Evolutionary conservation across 2,329 filamentous ascomycete species (phyloP).

Genomic region (Amphichorda felina): DNA sequence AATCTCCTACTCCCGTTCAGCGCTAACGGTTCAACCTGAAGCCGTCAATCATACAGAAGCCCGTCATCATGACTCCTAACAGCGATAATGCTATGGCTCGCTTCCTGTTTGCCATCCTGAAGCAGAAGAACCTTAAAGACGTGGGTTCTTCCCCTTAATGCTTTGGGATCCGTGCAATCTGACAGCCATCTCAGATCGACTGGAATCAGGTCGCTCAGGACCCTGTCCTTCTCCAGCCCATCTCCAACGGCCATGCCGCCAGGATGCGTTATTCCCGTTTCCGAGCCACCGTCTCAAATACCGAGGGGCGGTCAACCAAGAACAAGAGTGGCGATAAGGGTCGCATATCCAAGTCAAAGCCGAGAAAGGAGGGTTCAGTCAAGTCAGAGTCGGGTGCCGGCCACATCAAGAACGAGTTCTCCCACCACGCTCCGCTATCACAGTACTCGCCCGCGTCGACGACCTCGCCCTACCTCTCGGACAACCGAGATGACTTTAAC

Average conservation of each 20-base stretch:
- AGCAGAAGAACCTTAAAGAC: conserved; percentile 49
- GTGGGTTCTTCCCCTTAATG: conserved; percentile 27
- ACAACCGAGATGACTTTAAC: conserved; percentile 22
- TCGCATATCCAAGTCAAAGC: conserved; percentile 33
- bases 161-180: background rate
- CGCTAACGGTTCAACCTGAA: no score
- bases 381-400: conserved; percentile 25
- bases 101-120: conserved; percentile 47
- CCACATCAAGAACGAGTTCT: conserved; percentile 25
- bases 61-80: conserved; percentile 35
- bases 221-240: conserved; percentile 38
- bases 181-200: conserved; percentile 34
- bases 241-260: conserved; percentile 48
- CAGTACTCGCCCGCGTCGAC: conserved; percentile 26
- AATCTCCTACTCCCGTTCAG: no score
- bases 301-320: conserved; percentile 14
- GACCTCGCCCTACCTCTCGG: conserved; percentile 20
- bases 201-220: conserved; percentile 46
- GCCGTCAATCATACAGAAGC: no score
- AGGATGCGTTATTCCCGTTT: conserved; percentile 49
- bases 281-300: conserved; percentile 30
- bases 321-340: conserved; percentile 28
- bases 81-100: conserved; percentile 44
- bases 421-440: conserved; percentile 14
- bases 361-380: conserved; percentile 22